Evolutionary conservation across 768 basidiomycete species (phyloP).

Genomic region (Pleurotus platypus): DNA sequence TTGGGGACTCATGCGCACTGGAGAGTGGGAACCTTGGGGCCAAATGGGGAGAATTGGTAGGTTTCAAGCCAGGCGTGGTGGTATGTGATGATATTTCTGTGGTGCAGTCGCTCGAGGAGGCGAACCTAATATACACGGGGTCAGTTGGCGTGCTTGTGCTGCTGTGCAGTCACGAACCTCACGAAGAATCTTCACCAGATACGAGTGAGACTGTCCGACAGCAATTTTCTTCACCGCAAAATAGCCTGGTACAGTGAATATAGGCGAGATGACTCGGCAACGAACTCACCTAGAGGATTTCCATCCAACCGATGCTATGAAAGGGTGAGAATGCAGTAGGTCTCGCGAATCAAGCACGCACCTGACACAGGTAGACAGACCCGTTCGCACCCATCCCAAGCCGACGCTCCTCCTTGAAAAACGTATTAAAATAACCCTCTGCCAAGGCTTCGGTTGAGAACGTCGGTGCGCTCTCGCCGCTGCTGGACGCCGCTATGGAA

Average conservation of each 20-base stretch:
- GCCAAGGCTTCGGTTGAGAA: slow-evolving; percentile 78
- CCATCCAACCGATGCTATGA: slow-evolving; percentile 81
- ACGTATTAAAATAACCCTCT: slow-evolving; percentile 88
- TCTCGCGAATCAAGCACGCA: slow-evolving; percentile 24
- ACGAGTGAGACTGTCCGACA: slow-evolving; percentile 85
- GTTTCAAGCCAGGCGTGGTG: slow-evolving; percentile 95
- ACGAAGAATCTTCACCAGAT: slow-evolving; percentile 76
- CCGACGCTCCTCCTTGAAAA: slow-evolving; percentile 86
- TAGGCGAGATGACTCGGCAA: background rate
- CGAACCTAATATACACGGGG: slow-evolving; percentile 51
- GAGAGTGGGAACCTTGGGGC: slow-evolving; percentile 82
- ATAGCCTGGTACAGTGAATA: slow-evolving; percentile 43
- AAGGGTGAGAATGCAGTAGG: slow-evolving; percentile 6
- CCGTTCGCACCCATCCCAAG: slow-evolving; percentile 97
- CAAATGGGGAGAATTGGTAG: slow-evolving; percentile 83
- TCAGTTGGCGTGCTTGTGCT: background rate
- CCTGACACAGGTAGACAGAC: slow-evolving; percentile 85
- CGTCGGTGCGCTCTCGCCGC: slow-evolving; percentile 21
- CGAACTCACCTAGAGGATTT: slow-evolving; percentile 63
- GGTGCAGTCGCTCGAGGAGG: slow-evolving; percentile 79
- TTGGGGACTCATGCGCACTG: slow-evolving; percentile 37
- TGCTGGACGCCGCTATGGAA: slow-evolving; percentile 12
- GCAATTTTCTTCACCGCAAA: slow-evolving; percentile 98
- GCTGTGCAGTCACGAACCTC: slow-evolving; percentile 43
- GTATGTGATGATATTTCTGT: slow-evolving; percentile 93